Evolutionary conservation across 2,329 filamentous ascomycete species (phyloP).

Genomic region (Fusarium miscanthi): DNA sequence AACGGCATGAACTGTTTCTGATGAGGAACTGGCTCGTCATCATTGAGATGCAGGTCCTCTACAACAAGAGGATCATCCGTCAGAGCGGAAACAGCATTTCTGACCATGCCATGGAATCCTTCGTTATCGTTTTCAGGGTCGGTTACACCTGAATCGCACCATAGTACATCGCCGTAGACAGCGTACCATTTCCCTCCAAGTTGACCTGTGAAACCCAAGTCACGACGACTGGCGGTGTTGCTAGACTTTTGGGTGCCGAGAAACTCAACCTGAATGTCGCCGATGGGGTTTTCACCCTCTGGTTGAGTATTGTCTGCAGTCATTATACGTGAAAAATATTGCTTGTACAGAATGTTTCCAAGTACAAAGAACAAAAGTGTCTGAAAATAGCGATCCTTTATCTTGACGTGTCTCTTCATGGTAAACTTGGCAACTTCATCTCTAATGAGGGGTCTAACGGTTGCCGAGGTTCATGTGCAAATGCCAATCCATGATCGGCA

Average conservation of each 20-base stretch:
- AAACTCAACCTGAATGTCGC: constrained; percentile 40
- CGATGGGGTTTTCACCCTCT: constrained; percentile 51
- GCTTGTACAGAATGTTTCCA: accelerated
- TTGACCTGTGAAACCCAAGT: constrained; percentile 52
- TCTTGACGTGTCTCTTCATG: background rate
- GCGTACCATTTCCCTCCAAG: constrained; percentile 53
- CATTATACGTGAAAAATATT: background rate
- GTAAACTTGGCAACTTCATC: background rate
- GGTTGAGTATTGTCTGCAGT: constrained; percentile 53
- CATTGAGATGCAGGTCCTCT: constrained; percentile 51
- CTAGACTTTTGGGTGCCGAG: constrained; percentile 52
- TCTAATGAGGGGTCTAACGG: background rate
- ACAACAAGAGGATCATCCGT: constrained; percentile 52
- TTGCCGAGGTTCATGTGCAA: constrained; percentile 31
- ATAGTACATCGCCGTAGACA: constrained; percentile 50
- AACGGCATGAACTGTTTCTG: constrained; percentile 53
- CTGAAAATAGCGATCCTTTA: background rate
- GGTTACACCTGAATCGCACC: constrained; percentile 50
- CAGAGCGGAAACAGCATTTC: constrained; percentile 51
- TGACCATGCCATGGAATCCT: constrained; percentile 55
- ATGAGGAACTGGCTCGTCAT: constrained; percentile 44
- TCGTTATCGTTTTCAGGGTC: constrained; percentile 45
- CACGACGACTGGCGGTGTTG: constrained; percentile 53
- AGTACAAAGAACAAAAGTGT: accelerated
- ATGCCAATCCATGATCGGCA: constrained; percentile 9